A percentile compares a stretch with the other conserved stretches of the same genome.
These are phyloP conservation scores for Vicia villosa DNA, from an alignment of 306 rosid genomes.

Conservation along the genomic window DNA sequence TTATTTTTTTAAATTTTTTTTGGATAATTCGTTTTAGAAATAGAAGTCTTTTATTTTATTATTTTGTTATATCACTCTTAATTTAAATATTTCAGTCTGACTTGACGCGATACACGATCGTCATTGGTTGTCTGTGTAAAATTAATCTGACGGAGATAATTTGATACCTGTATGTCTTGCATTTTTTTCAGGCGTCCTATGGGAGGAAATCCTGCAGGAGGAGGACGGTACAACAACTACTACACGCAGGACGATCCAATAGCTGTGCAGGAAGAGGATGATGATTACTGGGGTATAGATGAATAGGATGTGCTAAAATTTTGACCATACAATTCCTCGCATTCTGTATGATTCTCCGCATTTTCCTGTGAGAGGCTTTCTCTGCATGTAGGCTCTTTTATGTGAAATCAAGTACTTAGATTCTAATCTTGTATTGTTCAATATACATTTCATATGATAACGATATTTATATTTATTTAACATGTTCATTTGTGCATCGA, in stretches of 20 bases:
- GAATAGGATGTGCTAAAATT: conserved; percentile 48
- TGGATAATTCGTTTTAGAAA: background rate
- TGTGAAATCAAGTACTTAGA: conserved; percentile 38
- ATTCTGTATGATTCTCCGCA: conserved; percentile 34
- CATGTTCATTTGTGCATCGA: conserved; percentile 34
- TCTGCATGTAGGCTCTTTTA: conserved; percentile 42
- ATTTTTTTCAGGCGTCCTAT: conserved; percentile 39
- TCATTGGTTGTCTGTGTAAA: no score
- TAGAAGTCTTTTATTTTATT: background rate
- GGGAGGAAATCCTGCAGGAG: background rate
- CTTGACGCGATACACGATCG: no score
- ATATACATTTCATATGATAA: conserved; percentile 8
- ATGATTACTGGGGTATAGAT: conserved; percentile 86
- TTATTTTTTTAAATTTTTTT: no score
- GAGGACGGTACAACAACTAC: conserved; percentile 12
- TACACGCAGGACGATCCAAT: conserved; percentile 37
- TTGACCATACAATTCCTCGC: conserved; percentile 37
- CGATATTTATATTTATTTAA: conserved; percentile 5
- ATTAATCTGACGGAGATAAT: background rate
- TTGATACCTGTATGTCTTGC: conserved; percentile 20
- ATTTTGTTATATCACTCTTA: background rate
- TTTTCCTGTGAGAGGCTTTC: conserved; percentile 46
- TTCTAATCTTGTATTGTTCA: conserved; percentile 33
- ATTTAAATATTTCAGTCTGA: no score
- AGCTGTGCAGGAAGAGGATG: conserved; percentile 65